These are phyloP conservation scores for Fusarium buxicola DNA, from an alignment of 2,329 filamentous ascomycete genomes.

Conservation along the genomic window DNA sequence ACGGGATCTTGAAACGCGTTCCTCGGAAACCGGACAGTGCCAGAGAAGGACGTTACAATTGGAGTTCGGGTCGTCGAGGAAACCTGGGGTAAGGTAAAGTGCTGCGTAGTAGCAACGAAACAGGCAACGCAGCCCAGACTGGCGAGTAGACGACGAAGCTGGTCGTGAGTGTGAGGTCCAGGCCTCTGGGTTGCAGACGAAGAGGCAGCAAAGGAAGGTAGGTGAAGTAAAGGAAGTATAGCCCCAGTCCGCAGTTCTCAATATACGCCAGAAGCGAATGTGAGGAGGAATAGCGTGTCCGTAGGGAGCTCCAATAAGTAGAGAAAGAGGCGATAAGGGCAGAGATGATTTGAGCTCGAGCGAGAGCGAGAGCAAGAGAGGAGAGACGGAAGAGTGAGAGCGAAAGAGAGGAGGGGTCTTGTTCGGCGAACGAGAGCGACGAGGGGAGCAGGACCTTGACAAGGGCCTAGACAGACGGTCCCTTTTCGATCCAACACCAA, in stretches of 20 bases:
- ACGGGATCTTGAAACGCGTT: conserved; percentile 23
- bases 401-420: conserved; percentile 33
- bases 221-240: background rate
- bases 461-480: conserved; percentile 36
- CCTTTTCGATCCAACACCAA: conserved; percentile 42
- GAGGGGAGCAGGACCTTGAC: conserved; percentile 33
- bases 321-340: no score
- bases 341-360: no score
- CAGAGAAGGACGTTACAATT: conserved; percentile 11
- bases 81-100: conserved; percentile 15
- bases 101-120: conserved; percentile 24
- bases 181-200: conserved; percentile 6
- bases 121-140: conserved; percentile 8
- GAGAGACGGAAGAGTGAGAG: conserved; percentile 6
- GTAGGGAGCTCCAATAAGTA: no score
- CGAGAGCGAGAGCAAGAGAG: background rate
- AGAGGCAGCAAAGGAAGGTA: conserved; percentile 23
- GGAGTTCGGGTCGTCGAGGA: conserved; percentile 21
- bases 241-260: no score
- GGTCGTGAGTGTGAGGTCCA: conserved; percentile 5
- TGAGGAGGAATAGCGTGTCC: no score
- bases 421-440: conserved; percentile 22
- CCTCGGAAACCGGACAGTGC: conserved; percentile 22
- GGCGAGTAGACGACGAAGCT: background rate
- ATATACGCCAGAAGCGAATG: no score